A percentile compares a stretch with the other conserved stretches of the same genome.
Conservation (phyloP, 169 alveolate species). For the Eimeria acervulina region DNA sequence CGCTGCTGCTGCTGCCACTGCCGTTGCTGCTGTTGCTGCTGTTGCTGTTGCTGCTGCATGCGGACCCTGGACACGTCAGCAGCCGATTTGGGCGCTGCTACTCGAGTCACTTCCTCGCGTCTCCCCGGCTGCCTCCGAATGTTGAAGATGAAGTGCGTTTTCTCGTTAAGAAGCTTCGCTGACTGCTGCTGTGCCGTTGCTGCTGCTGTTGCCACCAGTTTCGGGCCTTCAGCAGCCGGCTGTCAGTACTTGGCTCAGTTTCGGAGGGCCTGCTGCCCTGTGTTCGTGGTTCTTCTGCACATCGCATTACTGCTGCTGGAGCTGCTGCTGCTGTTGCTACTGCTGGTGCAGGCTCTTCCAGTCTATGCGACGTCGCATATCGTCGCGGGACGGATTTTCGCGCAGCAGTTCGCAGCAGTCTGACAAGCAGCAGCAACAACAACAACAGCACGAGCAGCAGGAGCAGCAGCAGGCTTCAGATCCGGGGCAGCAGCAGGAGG, state of each 20-base stretch:
- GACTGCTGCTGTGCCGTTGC: neutral
- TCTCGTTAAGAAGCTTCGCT: neutral
- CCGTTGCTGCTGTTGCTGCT: neutral
- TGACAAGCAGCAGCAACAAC: constrained; percentile 57
- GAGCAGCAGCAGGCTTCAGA: constrained; percentile 4
- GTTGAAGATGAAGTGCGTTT: constrained; percentile 36
- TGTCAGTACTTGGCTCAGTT: neutral
- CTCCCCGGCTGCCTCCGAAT: constrained; percentile 2
- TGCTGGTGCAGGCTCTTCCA: constrained; percentile 13
- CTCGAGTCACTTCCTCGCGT: neutral
- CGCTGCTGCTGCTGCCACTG: constrained; percentile 3
- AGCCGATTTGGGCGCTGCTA: constrained; percentile 6
- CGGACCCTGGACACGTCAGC: constrained; percentile 35
- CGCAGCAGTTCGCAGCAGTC: constrained; percentile 65
- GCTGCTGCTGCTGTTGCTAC: neutral
- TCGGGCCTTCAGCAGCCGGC: neutral
- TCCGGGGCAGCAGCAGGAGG: constrained; percentile 26
- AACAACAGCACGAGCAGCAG: constrained; percentile 22
- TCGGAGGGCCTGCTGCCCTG: neutral
- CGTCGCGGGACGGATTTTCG: constrained; percentile 45
- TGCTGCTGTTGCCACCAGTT: neutral
- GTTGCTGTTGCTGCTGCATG: constrained; percentile 26
- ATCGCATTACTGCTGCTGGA: neutral
- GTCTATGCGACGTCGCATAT: constrained; percentile 51
- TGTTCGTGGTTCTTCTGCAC: no score